Percentiles rank a stretch among this genome's conserved stretches.
Evolutionary conservation across 1,284 basidiomycete genomes (phyloP).

Genomic region (Ustilago bromivora): DNA sequence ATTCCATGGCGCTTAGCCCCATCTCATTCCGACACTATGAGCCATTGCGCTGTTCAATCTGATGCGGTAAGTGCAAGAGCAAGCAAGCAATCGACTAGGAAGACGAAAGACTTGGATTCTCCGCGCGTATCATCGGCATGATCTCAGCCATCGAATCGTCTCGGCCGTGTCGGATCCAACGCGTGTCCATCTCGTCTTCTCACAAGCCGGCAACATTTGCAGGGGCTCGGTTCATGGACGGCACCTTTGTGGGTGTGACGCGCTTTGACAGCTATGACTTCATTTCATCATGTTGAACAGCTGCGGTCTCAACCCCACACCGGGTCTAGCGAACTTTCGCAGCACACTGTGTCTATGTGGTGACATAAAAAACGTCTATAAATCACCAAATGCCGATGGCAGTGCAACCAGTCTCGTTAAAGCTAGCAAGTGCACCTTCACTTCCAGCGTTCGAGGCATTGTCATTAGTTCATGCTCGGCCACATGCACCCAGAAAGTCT

Average conservation of each 20-base stretch:
- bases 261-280: slow-evolving; percentile 16
- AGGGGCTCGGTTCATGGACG: neutral
- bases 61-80: slow-evolving; percentile 26
- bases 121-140: neutral
- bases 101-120: slow-evolving; percentile 12
- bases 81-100: neutral
- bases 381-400: slow-evolving; percentile 1
- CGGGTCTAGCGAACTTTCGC: too few species aligned
- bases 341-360: too few species aligned
- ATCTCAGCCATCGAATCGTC: neutral
- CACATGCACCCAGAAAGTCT: neutral
- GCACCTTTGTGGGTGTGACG: neutral
- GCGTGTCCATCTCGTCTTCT: neutral
- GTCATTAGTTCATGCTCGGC: neutral
- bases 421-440: neutral
- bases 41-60: slow-evolving; percentile 1
- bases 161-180: slow-evolving; percentile 11
- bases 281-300: slow-evolving; percentile 1
- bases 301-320: neutral
- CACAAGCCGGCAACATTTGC: neutral
- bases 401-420: neutral
- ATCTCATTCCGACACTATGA: slow-evolving; percentile 6
- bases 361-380: too few species aligned
- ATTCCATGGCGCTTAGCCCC: neutral
- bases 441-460: neutral